phyloP scores from a whole-genome alignment of 2,329 filamentous ascomycete genomes.

The Arthrobotrys sinensis region DNA sequence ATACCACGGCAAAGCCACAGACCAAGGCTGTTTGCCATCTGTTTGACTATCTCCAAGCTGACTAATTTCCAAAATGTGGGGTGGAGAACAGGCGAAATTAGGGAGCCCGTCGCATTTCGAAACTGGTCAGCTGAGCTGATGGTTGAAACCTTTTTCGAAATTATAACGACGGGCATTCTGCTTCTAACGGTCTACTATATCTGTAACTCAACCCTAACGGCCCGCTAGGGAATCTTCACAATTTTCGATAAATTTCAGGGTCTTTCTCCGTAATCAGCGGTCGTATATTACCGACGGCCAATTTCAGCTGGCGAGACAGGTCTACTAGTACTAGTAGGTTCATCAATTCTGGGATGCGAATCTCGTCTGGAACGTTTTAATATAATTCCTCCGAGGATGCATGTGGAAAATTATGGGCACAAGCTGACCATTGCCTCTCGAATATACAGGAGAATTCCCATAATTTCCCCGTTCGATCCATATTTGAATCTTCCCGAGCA shows the following conservation, averaged over 20 bases:
- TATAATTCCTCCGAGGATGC: conserved; percentile 27
- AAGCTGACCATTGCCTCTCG: conserved; percentile 15
- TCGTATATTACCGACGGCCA: conserved; percentile 30
- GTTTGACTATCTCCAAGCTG: conserved; percentile 38
- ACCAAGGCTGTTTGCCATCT: conserved; percentile 37
- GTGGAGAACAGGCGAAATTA: conserved; percentile 51
- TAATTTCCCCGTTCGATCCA: conserved; percentile 22
- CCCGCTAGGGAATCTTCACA: neutral
- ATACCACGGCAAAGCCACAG: conserved; percentile 28
- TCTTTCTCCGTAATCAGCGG: conserved; percentile 26
- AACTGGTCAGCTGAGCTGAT: conserved; percentile 48
- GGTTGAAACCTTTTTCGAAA: conserved; percentile 22
- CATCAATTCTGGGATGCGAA: neutral
- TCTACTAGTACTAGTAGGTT: neutral
- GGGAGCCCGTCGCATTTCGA: conserved; percentile 33
- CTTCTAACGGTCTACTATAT: conserved; percentile 29
- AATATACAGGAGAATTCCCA: conserved; percentile 28
- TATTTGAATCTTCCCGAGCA: conserved; percentile 10
- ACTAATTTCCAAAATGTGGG: conserved; percentile 52
- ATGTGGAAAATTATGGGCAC: conserved; percentile 13
- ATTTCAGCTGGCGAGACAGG: conserved; percentile 27
- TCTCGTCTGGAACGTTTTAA: conserved; percentile 16
- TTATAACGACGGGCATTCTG: conserved; percentile 28
- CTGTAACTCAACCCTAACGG: conserved; percentile 34
- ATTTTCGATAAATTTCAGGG: conserved; percentile 35